Percentiles rank a stretch among this genome's conserved stretches.
Evolutionary conservation across 345 rosid genomes (phyloP).

Genomic region (Syzygium oleosum): DNA sequence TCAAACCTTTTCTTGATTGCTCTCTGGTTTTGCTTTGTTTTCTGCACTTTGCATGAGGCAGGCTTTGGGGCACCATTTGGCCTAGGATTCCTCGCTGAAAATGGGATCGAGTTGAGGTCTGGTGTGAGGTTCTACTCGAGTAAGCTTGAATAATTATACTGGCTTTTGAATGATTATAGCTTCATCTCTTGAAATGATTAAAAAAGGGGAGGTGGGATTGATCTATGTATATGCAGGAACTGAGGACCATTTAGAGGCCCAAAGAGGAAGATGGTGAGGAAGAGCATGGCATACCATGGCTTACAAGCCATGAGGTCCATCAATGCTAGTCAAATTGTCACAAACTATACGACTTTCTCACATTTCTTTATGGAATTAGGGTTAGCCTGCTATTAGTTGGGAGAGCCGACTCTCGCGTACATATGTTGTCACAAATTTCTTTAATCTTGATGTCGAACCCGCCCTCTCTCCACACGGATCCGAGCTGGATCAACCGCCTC

Average conservation of each 20-base stretch:
- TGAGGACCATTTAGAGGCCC: background rate
- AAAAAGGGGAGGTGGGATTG: background rate
- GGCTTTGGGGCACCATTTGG: background rate
- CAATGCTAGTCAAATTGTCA: background rate
- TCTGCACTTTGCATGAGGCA: background rate
- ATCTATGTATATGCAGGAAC: background rate
- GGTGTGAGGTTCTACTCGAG: background rate
- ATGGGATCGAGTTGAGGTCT: background rate
- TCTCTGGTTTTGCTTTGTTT: background rate
- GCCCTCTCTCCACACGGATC: background rate
- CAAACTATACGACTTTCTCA: background rate
- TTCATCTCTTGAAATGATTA: background rate
- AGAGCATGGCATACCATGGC: background rate
- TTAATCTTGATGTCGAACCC: background rate
- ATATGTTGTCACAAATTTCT: background rate
- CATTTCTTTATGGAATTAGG: background rate
- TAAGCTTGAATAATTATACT: background rate
- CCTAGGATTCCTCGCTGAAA: background rate
- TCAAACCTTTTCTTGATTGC: background rate
- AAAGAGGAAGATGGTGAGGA: background rate
- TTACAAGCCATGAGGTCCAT: background rate
- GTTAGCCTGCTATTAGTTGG: background rate
- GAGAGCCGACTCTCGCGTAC: background rate
- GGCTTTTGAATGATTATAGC: background rate
- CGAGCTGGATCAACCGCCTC: background rate